phyloP scores from a whole-genome alignment of 352 stramenopile genomes.

The Phytophthora sansomeana region DNA sequence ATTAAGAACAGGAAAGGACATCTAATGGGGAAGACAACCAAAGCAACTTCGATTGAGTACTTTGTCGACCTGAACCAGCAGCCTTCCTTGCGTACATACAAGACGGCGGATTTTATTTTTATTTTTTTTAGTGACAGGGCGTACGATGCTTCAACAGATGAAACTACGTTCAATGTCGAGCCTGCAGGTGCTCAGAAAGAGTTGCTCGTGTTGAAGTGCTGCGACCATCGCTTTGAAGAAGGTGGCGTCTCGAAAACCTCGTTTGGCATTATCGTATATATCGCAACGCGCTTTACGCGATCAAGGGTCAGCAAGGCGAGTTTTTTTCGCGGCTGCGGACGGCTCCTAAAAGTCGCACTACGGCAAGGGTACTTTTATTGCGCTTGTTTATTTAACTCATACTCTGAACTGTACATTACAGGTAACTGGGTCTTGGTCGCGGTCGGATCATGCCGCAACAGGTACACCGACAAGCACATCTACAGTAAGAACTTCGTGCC shows the following conservation, averaged over 20 bases:
- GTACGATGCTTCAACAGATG: neutral
- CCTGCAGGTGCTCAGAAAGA: slow-evolving; percentile 6
- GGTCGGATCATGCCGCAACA: slow-evolving; percentile 10
- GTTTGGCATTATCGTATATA: slow-evolving; percentile 11
- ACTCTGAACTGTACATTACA: neutral
- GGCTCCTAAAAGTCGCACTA: slow-evolving; percentile 26
- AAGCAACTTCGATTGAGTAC: neutral
- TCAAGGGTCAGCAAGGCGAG: slow-evolving; percentile 14
- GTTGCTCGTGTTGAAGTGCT: slow-evolving; percentile 19
- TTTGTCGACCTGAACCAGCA: neutral
- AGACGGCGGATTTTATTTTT: neutral
- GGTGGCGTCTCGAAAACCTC: slow-evolving; percentile 2
- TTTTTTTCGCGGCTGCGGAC: slow-evolving; percentile 20
- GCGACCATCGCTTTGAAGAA: slow-evolving; percentile 16
- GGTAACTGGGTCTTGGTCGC: slow-evolving; percentile 14
- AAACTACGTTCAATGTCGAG: neutral
- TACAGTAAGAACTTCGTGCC: slow-evolving; percentile 30
- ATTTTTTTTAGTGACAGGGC: neutral
- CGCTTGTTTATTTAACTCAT: neutral
- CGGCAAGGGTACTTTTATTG: neutral
- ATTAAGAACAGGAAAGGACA: slow-evolving; percentile 1
- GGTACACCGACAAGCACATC: neutral
- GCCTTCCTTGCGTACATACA: neutral
- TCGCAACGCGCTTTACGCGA: slow-evolving; percentile 10
- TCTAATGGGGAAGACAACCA: neutral